These are phyloP conservation scores for Quercus suber DNA, from an alignment of 306 rosid genomes.

Conservation along the genomic window DNA sequence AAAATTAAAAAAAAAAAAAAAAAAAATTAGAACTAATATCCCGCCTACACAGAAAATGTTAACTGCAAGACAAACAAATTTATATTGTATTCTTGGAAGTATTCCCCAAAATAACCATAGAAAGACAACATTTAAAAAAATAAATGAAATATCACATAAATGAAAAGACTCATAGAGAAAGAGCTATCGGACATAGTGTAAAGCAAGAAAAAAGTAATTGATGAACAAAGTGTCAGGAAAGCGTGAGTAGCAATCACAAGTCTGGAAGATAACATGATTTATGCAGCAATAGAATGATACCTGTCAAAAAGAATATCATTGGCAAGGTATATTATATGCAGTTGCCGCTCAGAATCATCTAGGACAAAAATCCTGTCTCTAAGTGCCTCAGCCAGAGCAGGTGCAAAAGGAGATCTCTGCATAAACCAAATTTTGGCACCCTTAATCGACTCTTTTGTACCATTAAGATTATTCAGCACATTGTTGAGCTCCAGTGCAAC, in stretches of 20 bases:
- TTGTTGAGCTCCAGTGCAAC: constrained; percentile 68
- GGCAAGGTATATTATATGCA: constrained; percentile 84
- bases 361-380: constrained; percentile 69
- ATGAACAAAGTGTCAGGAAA: background rate
- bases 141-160: background rate
- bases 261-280: background rate
- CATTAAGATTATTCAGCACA: constrained; percentile 69
- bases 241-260: background rate
- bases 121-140: background rate
- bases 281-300: constrained; percentile 22
- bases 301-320: constrained; percentile 96
- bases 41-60: background rate
- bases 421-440: constrained; percentile 96
- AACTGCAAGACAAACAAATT: background rate
- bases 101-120: background rate
- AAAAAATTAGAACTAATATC: background rate
- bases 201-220: background rate
- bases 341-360: constrained; percentile 89
- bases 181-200: background rate
- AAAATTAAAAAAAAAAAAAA: background rate
- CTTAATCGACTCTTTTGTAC: constrained; percentile 91
- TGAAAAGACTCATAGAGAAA: background rate
- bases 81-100: background rate
- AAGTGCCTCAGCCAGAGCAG: constrained; percentile 88
- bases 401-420: constrained; percentile 95